A percentile compares a stretch with the other conserved stretches of the same genome.
Evolutionary conservation across 257 asterid genomes (phyloP).

Genomic region (Phtheirospermum japonicum): DNA sequence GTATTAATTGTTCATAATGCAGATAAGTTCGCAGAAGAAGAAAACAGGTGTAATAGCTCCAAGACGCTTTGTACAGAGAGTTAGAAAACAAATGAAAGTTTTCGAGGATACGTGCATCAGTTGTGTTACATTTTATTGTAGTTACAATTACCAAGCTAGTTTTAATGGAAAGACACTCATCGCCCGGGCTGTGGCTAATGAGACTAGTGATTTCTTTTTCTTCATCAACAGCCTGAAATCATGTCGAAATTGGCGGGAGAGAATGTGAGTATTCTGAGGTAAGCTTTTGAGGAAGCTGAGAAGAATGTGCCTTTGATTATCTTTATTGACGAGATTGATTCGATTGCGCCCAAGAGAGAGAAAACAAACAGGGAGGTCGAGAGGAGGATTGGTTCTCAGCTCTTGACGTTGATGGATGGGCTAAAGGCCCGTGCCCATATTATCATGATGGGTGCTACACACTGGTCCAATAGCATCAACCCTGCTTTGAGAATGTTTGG

Average conservation of each 20-base stretch:
- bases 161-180: neutral
- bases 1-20: neutral
- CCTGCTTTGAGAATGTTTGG: constrained; percentile 94
- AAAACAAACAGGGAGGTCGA: constrained; percentile 5
- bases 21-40: too few relatives aligned
- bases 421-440: too few relatives aligned
- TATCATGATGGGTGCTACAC: constrained; percentile 59
- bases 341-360: constrained; percentile 15
- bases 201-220: constrained; percentile 13
- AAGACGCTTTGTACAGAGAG: too few relatives aligned
- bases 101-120: neutral
- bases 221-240: constrained; percentile 7
- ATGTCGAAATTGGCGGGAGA: constrained; percentile 11
- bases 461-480: constrained; percentile 88
- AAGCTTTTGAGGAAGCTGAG: constrained; percentile 12
- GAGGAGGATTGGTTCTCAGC: constrained; percentile 14
- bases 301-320: too few relatives aligned
- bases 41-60: too few relatives aligned
- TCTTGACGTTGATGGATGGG: constrained; percentile 8
- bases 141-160: too few relatives aligned
- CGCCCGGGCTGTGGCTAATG: constrained; percentile 11
- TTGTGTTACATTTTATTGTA: too few relatives aligned
- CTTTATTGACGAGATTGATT: constrained; percentile 10
- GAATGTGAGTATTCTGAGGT: neutral
- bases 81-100: neutral